Evolutionary conservation across 2,329 filamentous ascomycete species (phyloP).

Genomic region (Aspergillus nomiae): DNA sequence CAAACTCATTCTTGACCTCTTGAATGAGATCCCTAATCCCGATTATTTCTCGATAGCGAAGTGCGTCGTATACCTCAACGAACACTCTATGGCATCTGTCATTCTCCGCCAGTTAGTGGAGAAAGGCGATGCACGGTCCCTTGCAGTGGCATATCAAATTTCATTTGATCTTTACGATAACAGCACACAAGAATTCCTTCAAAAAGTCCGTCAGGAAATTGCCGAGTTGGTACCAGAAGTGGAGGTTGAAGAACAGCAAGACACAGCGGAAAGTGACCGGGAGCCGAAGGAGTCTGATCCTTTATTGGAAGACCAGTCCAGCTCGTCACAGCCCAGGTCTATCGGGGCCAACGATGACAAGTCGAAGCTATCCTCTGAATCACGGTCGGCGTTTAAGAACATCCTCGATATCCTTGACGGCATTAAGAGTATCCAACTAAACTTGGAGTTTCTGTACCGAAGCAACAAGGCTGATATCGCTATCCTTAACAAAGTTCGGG

Average conservation of each 20-base stretch:
- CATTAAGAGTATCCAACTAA: conserved; percentile 89
- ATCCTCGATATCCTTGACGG: conserved; percentile 73
- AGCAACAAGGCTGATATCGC: conserved; percentile 91
- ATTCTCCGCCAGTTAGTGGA: conserved; percentile 82
- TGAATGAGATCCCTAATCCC: conserved; percentile 87
- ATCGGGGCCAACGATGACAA: conserved; percentile 45
- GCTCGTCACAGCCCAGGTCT: conserved; percentile 42
- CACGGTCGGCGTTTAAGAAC: conserved; percentile 57
- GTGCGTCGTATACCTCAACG: conserved; percentile 93
- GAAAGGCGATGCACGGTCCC: conserved; percentile 74
- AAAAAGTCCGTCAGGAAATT: conserved; percentile 81
- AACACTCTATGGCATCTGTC: conserved; percentile 83
- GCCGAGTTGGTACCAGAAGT: conserved; percentile 57
- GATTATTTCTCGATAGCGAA: conserved; percentile 98
- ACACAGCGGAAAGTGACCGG: conserved; percentile 46
- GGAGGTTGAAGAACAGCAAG: conserved; percentile 39
- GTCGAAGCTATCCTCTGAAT: conserved; percentile 47
- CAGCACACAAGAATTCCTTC: conserved; percentile 93
- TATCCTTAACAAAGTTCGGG: conserved; percentile 93
- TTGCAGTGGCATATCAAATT: conserved; percentile 92
- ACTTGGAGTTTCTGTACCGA: conserved; percentile 93
- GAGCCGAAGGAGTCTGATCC: conserved; percentile 61
- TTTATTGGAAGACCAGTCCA: conserved; percentile 54
- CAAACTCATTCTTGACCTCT: conserved; percentile 87
- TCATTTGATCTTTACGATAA: conserved; percentile 99